phyloP scores from a whole-genome alignment of 345 rosid genomes.

The Linum lewisii region DNA sequence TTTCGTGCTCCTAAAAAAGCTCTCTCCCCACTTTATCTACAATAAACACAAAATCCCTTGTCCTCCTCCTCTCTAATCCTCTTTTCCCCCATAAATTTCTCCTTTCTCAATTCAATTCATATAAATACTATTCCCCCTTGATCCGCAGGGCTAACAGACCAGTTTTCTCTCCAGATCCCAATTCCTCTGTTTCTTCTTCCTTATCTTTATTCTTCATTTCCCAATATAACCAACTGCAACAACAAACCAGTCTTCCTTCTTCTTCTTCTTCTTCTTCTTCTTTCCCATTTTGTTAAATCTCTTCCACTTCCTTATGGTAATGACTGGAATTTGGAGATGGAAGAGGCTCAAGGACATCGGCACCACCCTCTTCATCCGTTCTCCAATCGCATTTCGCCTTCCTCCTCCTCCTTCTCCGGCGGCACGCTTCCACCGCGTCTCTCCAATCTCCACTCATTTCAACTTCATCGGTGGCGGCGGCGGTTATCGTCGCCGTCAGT shows the following conservation, averaged over 20 bases:
- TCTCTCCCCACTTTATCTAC: constrained; percentile 20
- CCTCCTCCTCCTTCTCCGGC: constrained; percentile 8
- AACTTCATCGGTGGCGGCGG: constrained; percentile 30
- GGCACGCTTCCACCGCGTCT: constrained; percentile 10
- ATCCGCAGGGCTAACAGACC: no score
- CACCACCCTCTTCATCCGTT: constrained; percentile 3
- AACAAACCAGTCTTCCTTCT: neutral
- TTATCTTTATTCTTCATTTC: constrained; percentile 1
- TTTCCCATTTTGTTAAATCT: no score
- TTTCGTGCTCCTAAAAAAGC: constrained; percentile 22
- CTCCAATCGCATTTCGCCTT: constrained; percentile 19
- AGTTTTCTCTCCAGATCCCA: constrained; percentile 8
- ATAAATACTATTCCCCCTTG: constrained; percentile 13
- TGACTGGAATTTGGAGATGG: constrained; percentile 70
- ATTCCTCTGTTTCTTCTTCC: neutral
- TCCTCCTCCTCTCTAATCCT: constrained; percentile 18
- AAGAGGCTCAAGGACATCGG: constrained; percentile 34
- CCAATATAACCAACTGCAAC: neutral
- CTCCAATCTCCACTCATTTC: constrained; percentile 34
- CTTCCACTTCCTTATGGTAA: neutral
- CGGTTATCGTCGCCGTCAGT: constrained; percentile 31
- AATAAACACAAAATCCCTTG: constrained; percentile 14
- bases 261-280: neutral
- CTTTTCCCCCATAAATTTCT: no score
- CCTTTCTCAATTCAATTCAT: neutral